These are phyloP conservation scores for Candida montana DNA, from an alignment of 805 yeast genomes.

Conservation along the genomic window DNA sequence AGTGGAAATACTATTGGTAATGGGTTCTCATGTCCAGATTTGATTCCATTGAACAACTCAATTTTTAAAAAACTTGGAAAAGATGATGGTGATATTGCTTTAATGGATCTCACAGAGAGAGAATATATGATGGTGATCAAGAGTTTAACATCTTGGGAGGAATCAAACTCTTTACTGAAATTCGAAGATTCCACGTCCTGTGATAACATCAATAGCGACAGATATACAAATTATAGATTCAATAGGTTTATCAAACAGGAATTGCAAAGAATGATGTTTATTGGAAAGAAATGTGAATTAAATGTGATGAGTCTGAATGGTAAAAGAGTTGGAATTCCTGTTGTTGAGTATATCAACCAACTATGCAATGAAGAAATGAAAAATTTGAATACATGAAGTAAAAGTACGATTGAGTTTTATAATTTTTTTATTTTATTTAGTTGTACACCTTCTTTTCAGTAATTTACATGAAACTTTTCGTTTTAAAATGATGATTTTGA, in stretches of 20 bases:
- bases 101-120: constrained; percentile 19
- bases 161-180: background rate
- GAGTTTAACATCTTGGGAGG: constrained; percentile 9
- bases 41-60: constrained; percentile 16
- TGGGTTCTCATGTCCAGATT: constrained; percentile 7
- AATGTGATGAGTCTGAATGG: constrained; percentile 28
- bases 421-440: no score
- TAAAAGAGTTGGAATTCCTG: background rate
- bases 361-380: background rate
- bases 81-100: constrained; percentile 7
- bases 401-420: no score
- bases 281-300: constrained; percentile 58
- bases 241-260: constrained; percentile 32
- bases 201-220: no score
- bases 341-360: constrained; percentile 3
- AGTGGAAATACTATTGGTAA: constrained; percentile 11
- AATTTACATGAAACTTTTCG: no score
- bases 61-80: constrained; percentile 16
- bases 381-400: no score
- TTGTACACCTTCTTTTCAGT: no score
- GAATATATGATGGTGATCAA: constrained; percentile 26
- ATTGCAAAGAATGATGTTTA: constrained; percentile 50
- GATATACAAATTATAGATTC: background rate
- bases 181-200: no score
- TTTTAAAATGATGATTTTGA: no score